A percentile compares a stretch with the other conserved stretches of the same genome.
Conservation (phyloP, 331 rosid genomes). For the Arachis monticola region DNA sequence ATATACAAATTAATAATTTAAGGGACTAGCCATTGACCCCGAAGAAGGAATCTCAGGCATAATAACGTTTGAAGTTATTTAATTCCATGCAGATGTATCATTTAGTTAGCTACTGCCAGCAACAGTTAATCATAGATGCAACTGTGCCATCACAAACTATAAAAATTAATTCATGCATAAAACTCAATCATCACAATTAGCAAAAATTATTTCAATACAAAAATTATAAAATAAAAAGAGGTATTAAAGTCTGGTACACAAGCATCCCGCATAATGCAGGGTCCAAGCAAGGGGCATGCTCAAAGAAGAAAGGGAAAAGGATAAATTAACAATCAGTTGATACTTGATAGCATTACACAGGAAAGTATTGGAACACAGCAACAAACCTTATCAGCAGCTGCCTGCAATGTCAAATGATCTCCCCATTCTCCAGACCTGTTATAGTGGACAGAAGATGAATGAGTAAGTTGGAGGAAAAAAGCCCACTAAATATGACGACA, state of each 20-base stretch:
- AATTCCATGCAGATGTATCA: not conserved
- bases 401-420: slow-evolving; percentile 94
- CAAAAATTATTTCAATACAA: not conserved
- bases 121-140: not conserved
- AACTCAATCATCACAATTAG: not conserved
- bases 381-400: slow-evolving; percentile 90
- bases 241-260: no score
- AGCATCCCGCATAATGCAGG: no score
- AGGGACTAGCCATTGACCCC: no score
- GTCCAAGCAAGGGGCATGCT: no score
- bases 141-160: not conserved
- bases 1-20: no score
- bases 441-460: slow-evolving; percentile 38
- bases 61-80: not conserved
- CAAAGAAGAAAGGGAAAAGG: no score
- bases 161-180: not conserved
- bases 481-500: slow-evolving; percentile 11
- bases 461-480: slow-evolving; percentile 23
- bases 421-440: slow-evolving; percentile 97
- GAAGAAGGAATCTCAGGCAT: not conserved
- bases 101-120: not conserved
- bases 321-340: not conserved
- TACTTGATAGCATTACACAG: slow-evolving; percentile 12
- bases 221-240: no score
- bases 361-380: slow-evolving; percentile 11